These are phyloP conservation scores for Annulohypoxylon bovei DNA, from an alignment of 495 filamentous ascomycete genomes.

Conservation along the genomic window DNA sequence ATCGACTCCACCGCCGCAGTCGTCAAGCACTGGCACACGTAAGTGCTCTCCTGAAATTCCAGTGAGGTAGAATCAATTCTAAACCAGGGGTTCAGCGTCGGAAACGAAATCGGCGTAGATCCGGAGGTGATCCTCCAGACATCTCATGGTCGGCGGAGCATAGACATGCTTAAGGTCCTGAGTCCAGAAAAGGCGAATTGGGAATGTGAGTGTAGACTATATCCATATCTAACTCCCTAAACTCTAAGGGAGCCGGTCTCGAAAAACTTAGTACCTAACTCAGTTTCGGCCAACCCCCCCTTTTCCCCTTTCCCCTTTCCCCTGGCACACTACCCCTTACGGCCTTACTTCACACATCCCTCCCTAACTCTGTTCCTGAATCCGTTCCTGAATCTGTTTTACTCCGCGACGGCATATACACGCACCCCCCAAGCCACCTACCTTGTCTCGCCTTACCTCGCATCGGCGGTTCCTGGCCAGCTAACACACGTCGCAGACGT, in stretches of 20 bases:
- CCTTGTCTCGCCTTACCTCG: background rate
- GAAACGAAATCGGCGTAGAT: conserved; percentile 82
- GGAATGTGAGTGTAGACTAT: conserved; percentile 75
- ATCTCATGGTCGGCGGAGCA: conserved; percentile 86
- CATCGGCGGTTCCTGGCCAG: background rate
- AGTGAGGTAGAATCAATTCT: conserved; percentile 1
- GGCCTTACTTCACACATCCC: conserved; percentile 4
- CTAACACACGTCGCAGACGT: conserved; percentile 67
- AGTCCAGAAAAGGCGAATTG: conserved; percentile 84
- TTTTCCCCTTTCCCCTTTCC: background rate
- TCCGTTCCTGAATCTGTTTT: background rate
- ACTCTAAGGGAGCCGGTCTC: background rate
- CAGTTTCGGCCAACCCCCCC: background rate
- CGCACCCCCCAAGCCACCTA: conserved; percentile 1
- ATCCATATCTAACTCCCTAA: background rate
- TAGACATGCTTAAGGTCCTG: conserved; percentile 80
- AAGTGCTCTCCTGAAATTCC: conserved; percentile 43
- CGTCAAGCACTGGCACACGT: conserved; percentile 91
- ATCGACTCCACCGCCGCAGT: conserved; percentile 85
- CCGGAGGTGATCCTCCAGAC: conserved; percentile 83
- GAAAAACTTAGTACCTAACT: background rate
- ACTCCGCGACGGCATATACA: conserved; percentile 13
- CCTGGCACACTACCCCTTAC: conserved; percentile 17
- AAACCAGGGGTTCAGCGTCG: conserved; percentile 66
- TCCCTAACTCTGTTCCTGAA: conserved; percentile 3